A percentile compares a stretch with the other conserved stretches of the same genome.
phyloP scores from a whole-genome alignment of 2,329 filamentous ascomycete species.

The Lachnellula cervina region DNA sequence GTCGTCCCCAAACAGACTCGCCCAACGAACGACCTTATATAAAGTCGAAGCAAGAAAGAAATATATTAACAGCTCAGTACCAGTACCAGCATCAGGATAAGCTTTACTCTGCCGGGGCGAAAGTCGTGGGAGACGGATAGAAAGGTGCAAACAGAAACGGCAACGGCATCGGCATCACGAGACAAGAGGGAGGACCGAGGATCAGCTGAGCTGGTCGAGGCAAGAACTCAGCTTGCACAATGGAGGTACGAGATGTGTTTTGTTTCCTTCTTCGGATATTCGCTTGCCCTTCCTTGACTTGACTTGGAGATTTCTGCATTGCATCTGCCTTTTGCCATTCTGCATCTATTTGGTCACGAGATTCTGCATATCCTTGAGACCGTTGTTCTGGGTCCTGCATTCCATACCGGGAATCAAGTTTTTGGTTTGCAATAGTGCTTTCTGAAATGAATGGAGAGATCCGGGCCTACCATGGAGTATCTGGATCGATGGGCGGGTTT shows the following conservation, averaged over 20 bases:
- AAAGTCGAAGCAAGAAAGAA: neutral
- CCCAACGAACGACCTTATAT: neutral
- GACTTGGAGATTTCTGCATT: neutral
- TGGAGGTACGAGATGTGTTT: constrained; percentile 12
- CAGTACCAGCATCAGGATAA: neutral
- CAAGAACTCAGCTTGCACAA: neutral
- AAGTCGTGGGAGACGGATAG: neutral
- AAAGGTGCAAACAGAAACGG: neutral
- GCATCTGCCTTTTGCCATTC: neutral
- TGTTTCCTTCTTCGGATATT: neutral
- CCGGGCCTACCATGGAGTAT: neutral
- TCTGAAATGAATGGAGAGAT: neutral
- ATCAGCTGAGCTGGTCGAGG: neutral
- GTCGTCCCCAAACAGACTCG: neutral
- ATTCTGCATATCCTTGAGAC: neutral
- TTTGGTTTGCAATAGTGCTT: neutral
- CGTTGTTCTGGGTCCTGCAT: neutral
- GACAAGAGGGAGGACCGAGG: neutral
- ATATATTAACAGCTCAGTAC: neutral
- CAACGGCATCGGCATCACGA: neutral
- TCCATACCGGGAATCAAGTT: neutral
- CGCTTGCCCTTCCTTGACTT: too few species aligned
- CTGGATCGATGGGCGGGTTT: neutral
- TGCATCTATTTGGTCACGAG: neutral
- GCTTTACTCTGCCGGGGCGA: neutral